Conservation (phyloP, 2,329 filamentous ascomycete genomes). For the Scleromitrula shiraiana region DNA sequence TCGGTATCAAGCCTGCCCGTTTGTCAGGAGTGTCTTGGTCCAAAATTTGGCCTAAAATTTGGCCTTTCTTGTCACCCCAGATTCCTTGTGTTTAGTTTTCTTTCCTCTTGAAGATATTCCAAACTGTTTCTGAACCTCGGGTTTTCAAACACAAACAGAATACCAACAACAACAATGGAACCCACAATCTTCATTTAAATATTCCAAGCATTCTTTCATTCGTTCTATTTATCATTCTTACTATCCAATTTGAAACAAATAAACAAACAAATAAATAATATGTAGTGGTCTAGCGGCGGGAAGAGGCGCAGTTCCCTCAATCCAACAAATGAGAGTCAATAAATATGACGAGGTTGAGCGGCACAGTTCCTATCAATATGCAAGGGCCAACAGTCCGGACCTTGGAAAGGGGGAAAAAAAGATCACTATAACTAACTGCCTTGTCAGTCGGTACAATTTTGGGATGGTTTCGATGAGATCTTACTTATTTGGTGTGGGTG, state of each 20-base stretch:
- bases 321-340: slow-evolving; percentile 1
- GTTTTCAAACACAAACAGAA: too few species aligned
- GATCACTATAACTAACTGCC: slow-evolving; percentile 3
- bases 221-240: neutral
- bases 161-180: too few species aligned
- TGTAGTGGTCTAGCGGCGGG: slow-evolving; percentile 3
- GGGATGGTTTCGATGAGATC: neutral
- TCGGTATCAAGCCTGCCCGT: too few species aligned
- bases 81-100: too few species aligned
- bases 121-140: too few species aligned
- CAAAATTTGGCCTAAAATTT: too few species aligned
- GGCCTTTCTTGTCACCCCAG: too few species aligned
- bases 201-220: neutral
- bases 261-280: slow-evolving; percentile 5
- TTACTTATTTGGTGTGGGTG: slow-evolving; percentile 7
- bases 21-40: too few species aligned
- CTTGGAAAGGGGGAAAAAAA: neutral
- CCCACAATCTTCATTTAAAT: too few species aligned
- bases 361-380: slow-evolving; percentile 7
- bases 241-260: neutral
- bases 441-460: slow-evolving; percentile 2
- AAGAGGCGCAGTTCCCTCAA: slow-evolving; percentile 8
- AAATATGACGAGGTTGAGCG: slow-evolving; percentile 3
- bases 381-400: slow-evolving; percentile 3
- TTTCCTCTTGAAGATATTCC: too few species aligned